Conservation (phyloP, 345 rosid genomes). For the Corchorus olitorius region DNA sequence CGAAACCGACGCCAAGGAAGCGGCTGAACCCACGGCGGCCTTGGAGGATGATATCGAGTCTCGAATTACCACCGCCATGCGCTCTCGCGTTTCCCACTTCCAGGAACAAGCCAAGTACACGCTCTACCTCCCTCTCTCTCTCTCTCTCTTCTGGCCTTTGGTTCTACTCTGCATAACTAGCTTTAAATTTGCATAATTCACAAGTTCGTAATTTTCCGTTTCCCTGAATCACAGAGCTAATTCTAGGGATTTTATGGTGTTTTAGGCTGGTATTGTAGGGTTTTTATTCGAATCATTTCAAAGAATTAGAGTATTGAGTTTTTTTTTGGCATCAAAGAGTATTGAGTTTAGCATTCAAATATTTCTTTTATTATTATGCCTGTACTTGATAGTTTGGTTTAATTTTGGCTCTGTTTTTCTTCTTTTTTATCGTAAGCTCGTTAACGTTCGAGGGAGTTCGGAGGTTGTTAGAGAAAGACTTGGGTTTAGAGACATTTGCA, state of each 20-base stretch:
- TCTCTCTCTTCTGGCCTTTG: constrained; percentile 10
- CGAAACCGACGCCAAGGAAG: constrained; percentile 10
- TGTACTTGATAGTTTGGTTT: background rate
- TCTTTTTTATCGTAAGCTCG: constrained; percentile 29
- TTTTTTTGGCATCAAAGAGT: no score
- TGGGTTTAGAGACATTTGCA: constrained; percentile 63
- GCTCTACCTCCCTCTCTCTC: constrained; percentile 23
- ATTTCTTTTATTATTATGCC: background rate
- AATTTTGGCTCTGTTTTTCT: background rate
- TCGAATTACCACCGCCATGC: constrained; percentile 67
- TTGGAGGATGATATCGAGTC: constrained; percentile 43
- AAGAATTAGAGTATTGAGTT: background rate
- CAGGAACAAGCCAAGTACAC: constrained; percentile 68
- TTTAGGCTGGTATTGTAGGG: background rate
- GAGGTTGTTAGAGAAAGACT: constrained; percentile 78
- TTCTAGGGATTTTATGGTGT: background rate
- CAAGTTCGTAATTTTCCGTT: background rate
- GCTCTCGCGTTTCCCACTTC: constrained; percentile 66
- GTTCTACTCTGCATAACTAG: background rate
- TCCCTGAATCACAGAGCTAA: background rate
- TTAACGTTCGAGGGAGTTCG: constrained; percentile 85
- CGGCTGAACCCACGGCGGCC: constrained; percentile 1
- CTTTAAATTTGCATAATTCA: background rate
- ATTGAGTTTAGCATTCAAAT: background rate
- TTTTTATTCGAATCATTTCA: background rate